Evolutionary conservation across 345 rosid species (phyloP), one percentile per base, ranked within the genome.

Genomic region (Limnanthes douglasii): DNA sequence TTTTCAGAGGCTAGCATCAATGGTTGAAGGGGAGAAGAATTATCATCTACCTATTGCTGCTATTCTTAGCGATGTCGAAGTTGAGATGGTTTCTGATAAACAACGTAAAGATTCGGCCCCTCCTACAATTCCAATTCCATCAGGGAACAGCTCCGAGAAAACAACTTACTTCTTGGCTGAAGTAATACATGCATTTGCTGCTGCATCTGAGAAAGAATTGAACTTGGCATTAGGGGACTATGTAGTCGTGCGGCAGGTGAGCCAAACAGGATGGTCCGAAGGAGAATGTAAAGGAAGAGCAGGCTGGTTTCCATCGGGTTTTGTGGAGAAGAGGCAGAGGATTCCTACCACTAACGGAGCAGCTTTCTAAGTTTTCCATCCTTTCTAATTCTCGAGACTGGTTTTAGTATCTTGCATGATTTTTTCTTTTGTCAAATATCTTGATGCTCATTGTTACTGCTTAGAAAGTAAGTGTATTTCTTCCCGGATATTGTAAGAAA

Each of bases 31-130:
- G 34, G 94, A 90, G 50, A 90, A 67, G 65, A 74, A 69, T 52
- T 79, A 69, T 54, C 95, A 72, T 51, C 50, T 90, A 48, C 48
- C 93, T 62, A 69, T 83, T 36, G 98, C 92, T 17, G 86, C 98
- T 12, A 65, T 90, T 28, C 84, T 90, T 42, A 69, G 83, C 31
- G 95, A 90, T 57, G 75, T 90, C 59, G 98, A 90, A 70, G 83
- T 93, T 0, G 98, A 90, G 97, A 83, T 88, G 86, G 84, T 83
- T 11, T 76, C 77, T 2, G 97, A 88, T 67, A 88, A 88, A 59
- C 97, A 88, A 51, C 80, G 47, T 42, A 88, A 74, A 62, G 97
- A 88, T 49, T 74, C 95, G 64, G 97, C 90, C 40, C 97, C 95
- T 51, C 95, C 95, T 29, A 61, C 65, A 25, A 53, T 72, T 57